These are phyloP conservation scores for Nyssa sinensis DNA, from an alignment of 148 eudicot species.

Conservation along the genomic window DNA sequence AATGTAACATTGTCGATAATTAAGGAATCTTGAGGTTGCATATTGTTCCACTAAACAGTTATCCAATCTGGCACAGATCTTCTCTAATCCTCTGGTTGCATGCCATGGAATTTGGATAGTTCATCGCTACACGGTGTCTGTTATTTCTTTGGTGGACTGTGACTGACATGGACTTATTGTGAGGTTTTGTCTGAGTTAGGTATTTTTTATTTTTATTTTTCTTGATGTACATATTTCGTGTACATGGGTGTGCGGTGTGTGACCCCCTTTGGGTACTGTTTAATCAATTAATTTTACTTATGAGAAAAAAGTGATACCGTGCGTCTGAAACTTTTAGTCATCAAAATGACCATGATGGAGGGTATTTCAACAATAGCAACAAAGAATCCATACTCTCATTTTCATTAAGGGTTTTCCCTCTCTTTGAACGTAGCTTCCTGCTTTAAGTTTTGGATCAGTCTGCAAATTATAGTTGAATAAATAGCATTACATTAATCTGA, in stretches of 20 bases:
- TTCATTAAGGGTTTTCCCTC: no score
- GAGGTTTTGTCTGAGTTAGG: no score
- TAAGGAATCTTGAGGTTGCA: neutral
- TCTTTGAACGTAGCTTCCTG: no score
- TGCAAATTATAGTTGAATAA: neutral
- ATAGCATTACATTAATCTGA: constrained; percentile 11
- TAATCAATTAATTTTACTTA: neutral
- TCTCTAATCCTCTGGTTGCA: neutral
- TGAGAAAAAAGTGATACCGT: no score
- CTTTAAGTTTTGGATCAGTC: neutral
- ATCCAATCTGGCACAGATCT: neutral
- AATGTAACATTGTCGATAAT: neutral
- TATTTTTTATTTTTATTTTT: no score
- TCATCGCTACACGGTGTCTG: no score
- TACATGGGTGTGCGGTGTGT: neutral
- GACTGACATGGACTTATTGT: no score
- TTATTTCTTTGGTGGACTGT: no score
- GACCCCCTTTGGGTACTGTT: neutral
- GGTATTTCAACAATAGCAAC: no score
- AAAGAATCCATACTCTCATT: no score
- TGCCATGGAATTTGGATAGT: neutral
- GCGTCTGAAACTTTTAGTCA: no score
- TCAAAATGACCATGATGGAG: no score
- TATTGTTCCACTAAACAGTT: neutral
- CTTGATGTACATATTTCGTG: neutral